Conservation (phyloP, 164 flowering plant species). For the Berberis vulgaris region DNA sequence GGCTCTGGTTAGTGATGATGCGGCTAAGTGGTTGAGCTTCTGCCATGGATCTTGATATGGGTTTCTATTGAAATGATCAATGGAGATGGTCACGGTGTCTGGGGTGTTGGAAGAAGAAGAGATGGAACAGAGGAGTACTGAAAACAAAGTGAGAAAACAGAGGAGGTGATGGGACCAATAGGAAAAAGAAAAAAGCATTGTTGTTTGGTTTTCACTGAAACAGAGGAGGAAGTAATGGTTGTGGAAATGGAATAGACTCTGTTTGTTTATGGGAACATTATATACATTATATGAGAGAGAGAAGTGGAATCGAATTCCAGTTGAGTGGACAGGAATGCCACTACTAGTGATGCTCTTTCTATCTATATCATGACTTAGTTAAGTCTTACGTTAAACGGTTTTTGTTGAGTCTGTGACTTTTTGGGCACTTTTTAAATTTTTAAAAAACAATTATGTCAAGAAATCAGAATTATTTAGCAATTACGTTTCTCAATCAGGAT, state of each 20-base stretch:
- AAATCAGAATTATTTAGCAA: too few species aligned
- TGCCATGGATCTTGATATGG: slow-evolving; percentile 22
- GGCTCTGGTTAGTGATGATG: slow-evolving; percentile 41
- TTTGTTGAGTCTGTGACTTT: too few species aligned
- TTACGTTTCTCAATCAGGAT: too few species aligned
- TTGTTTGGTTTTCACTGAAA: not conserved
- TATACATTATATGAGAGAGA: not conserved
- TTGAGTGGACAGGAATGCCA: not conserved
- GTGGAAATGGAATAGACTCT: not conserved
- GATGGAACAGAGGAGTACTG: slow-evolving; percentile 3
- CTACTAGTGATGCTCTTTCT: too few species aligned
- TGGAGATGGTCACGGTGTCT: slow-evolving; percentile 24
- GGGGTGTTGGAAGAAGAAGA: slow-evolving; percentile 10
- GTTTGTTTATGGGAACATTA: not conserved
- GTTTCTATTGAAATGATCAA: slow-evolving; percentile 14
- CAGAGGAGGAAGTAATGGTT: not conserved
- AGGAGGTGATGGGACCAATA: not conserved
- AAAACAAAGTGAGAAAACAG: not conserved
- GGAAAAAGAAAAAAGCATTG: slow-evolving; percentile 7
- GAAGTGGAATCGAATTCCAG: not conserved
- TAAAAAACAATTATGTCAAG: too few species aligned
- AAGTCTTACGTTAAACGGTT: too few species aligned
- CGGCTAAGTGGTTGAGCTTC: slow-evolving; percentile 25
- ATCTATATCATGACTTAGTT: too few species aligned
- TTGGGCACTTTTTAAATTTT: too few species aligned